These are phyloP conservation scores for Rhodotorula mucilaginosa DNA, from an alignment of 1,284 basidiomycete genomes.

Conservation along the genomic window DNA sequence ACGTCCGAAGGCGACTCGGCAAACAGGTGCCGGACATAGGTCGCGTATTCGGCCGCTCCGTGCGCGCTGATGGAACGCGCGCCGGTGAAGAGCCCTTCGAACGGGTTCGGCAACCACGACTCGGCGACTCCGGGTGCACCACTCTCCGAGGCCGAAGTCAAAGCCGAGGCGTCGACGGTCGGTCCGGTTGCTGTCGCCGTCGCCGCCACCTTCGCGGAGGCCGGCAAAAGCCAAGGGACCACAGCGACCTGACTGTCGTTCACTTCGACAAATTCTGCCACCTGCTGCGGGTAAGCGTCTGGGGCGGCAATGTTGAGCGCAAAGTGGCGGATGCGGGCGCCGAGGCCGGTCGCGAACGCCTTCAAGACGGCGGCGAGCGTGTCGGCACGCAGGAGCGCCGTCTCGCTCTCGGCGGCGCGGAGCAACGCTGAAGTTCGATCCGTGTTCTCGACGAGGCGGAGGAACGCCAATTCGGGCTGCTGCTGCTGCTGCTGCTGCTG, in stretches of 20 bases:
- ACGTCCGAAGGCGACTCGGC: slow-evolving; percentile 56
- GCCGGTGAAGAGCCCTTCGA: slow-evolving; percentile 64
- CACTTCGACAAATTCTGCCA: slow-evolving; percentile 64
- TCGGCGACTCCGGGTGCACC: slow-evolving; percentile 37
- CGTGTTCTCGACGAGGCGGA: slow-evolving; percentile 84
- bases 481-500: slow-evolving; percentile 23
- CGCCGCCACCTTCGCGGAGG: too few relatives aligned
- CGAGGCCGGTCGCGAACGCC: slow-evolving; percentile 73
- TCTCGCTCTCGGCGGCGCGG: slow-evolving; percentile 69
- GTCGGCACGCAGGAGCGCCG: slow-evolving; percentile 67
- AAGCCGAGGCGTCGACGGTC: neutral
- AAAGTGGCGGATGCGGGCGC: slow-evolving; percentile 61
- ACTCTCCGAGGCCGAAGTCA: neutral
- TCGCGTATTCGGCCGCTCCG: slow-evolving; percentile 48
- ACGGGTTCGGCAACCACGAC: slow-evolving; percentile 52
- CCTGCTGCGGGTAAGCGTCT: slow-evolving; percentile 67
- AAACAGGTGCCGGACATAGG: slow-evolving; percentile 78
- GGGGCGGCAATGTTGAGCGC: slow-evolving; percentile 65
- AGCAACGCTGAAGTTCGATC: slow-evolving; percentile 82
- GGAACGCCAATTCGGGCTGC: slow-evolving; percentile 47
- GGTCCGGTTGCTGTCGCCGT: neutral
- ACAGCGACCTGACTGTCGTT: slow-evolving; percentile 70
- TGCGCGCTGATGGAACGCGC: slow-evolving; percentile 26
- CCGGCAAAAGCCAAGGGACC: slow-evolving; percentile 68
- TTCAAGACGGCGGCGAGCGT: slow-evolving; percentile 75